Evolutionary conservation across 805 yeast genomes (phyloP), one percentile per base, ranked within the genome.

Genomic region (Komagataella mondaviorum): DNA sequence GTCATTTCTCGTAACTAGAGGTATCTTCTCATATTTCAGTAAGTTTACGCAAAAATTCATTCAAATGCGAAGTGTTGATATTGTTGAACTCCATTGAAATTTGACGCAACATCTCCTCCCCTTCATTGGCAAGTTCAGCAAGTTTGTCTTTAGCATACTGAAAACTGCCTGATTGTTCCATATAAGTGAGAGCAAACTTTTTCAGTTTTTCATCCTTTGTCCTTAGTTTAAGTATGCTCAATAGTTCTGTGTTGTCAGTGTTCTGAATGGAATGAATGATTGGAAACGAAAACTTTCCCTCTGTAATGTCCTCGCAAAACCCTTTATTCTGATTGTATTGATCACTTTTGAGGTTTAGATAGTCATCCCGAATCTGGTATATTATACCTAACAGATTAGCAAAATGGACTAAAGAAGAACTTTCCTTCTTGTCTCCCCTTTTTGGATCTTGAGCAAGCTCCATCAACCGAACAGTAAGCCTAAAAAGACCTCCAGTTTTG

Each of bases 271-370:
- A 74, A 63, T 88, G 93, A 16, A 90, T 75, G 2, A 90, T 80
- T 0, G 96, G 96, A 55, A 87, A 85, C 0, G 96, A 87, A 54
- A 85, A 78, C 64, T 89, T 90, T 0, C 96, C 96, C 63, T 90
- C 96, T 0, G 88, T 79, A 30, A 90, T 74, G 61, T 90, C 98
- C 59, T 90, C 96, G 51, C 88, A 80, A 55, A 76, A 76, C 2
- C 95, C 96, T 72, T 87, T 85, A 61, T 79, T 80, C 48, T 72
- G 67, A n/a, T 68, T 66, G 52, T 79, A 71, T 8, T 67, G 65
- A 22, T 69, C 71, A 50, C 80, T 75, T 23, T 73, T 72, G 51
- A 90, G 65, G 59, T 90, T 90, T 56, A 85, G 63, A 54, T 82
- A 83, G 63, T 90, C 98, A 63, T 90, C 97, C 55, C 85, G 75